Conservation (phyloP, 108 stramenopile species). For the Asterionellopsis glacialis region DNA sequence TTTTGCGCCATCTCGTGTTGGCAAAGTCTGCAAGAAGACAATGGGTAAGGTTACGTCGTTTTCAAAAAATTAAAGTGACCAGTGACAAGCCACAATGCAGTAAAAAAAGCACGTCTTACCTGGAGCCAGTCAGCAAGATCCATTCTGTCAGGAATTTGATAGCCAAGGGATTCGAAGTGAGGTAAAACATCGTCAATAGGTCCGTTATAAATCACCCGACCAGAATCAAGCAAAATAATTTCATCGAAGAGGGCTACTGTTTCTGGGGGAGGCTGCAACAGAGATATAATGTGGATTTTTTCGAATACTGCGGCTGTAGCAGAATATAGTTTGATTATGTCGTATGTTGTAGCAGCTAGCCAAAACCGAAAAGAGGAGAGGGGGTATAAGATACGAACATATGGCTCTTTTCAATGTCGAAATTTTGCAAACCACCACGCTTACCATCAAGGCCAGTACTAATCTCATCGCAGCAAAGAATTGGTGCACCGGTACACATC, state of each 20-base stretch:
- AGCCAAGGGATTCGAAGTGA: slow-evolving; percentile 63
- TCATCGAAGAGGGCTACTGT: slow-evolving; percentile 91
- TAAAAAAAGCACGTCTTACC: slow-evolving; percentile 6
- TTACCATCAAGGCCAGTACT: slow-evolving; percentile 73
- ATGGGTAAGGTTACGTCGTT: not conserved
- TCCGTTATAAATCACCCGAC: slow-evolving; percentile 80
- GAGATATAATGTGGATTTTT: slow-evolving; percentile 49
- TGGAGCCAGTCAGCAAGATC: slow-evolving; percentile 80
- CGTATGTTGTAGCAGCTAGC: slow-evolving; percentile 65
- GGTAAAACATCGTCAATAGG: slow-evolving; percentile 52
- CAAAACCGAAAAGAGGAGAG: not conserved
- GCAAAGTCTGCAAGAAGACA: slow-evolving; percentile 19
- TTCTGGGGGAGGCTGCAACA: slow-evolving; percentile 90
- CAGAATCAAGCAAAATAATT: slow-evolving; percentile 75
- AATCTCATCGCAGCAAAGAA: slow-evolving; percentile 60
- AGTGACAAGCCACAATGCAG: not conserved
- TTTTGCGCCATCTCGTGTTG: slow-evolving; percentile 43
- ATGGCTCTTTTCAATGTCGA: not conserved
- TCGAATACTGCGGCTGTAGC: slow-evolving; percentile 23
- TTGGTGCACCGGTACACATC: slow-evolving; percentile 28
- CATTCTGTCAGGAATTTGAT: slow-evolving; percentile 59
- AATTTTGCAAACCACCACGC: not conserved
- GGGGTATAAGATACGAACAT: slow-evolving; percentile 1
- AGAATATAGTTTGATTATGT: slow-evolving; percentile 60
- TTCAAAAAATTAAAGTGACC: not conserved